Conservation (phyloP, 108 stramenopile species). For the Stephanodiscus triporus region DNA sequence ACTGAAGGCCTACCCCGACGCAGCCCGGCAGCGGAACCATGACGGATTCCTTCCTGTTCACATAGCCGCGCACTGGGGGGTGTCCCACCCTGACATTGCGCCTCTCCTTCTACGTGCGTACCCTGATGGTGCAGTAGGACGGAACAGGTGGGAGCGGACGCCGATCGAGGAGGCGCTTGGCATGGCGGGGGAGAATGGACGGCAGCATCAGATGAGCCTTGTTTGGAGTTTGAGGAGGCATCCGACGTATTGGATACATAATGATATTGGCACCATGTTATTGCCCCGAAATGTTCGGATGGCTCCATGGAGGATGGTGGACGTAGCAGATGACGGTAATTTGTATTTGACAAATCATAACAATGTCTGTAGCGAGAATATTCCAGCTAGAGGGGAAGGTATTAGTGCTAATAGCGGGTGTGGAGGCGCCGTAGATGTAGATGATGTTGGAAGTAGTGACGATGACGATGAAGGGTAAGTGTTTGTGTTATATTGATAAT, state of each 20-base stretch:
- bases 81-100: slow-evolving; percentile 77
- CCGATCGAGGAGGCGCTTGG: slow-evolving; percentile 88
- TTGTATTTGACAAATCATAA: background rate
- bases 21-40: slow-evolving; percentile 79
- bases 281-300: slow-evolving; percentile 50
- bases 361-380: background rate
- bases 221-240: slow-evolving; percentile 83
- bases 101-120: slow-evolving; percentile 71
- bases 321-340: slow-evolving; percentile 23
- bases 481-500: background rate
- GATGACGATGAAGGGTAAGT: slow-evolving; percentile 50
- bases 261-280: slow-evolving; percentile 52
- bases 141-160: slow-evolving; percentile 88
- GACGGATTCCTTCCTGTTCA: slow-evolving; percentile 86
- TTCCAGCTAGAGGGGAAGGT: background rate
- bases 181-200: slow-evolving; percentile 90
- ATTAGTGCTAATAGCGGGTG: slow-evolving; percentile 9
- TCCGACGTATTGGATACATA: slow-evolving; percentile 83
- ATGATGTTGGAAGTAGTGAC: slow-evolving; percentile 51
- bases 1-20: slow-evolving; percentile 80
- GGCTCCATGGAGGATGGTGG: slow-evolving; percentile 51
- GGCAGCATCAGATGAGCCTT: slow-evolving; percentile 80
- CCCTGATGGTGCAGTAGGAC: slow-evolving; percentile 86
- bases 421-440: slow-evolving; percentile 48
- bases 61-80: slow-evolving; percentile 86